Evolutionary conservation across 495 filamentous ascomycete genomes (phyloP).

Genomic region (Xylaria venustula): DNA sequence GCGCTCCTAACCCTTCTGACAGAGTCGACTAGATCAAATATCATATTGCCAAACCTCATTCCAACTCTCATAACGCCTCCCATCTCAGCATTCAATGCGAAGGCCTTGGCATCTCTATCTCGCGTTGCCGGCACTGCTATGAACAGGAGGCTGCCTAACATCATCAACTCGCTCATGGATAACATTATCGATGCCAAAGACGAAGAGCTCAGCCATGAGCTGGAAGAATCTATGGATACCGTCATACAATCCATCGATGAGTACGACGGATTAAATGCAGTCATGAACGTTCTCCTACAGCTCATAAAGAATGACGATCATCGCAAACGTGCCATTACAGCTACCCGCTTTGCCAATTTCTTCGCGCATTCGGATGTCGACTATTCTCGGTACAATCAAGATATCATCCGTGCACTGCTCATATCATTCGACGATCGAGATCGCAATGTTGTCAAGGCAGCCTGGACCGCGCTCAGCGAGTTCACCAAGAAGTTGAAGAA

Average conservation of each 20-base stretch:
- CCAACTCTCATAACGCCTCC: constrained; percentile 86
- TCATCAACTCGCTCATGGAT: constrained; percentile 91
- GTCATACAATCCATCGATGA: constrained; percentile 93
- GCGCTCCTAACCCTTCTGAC: constrained; percentile 91
- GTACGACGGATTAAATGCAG: constrained; percentile 89
- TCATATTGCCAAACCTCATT: constrained; percentile 93
- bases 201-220: constrained; percentile 67
- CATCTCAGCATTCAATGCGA: constrained; percentile 93
- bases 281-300: constrained; percentile 86
- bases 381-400: constrained; percentile 90
- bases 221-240: constrained; percentile 77
- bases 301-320: constrained; percentile 93
- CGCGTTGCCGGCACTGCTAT: constrained; percentile 86
- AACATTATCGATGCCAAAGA: constrained; percentile 79
- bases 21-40: constrained; percentile 89
- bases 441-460: constrained; percentile 80
- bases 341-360: constrained; percentile 81
- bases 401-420: constrained; percentile 83
- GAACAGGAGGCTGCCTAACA: constrained; percentile 81
- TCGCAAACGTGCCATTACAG: constrained; percentile 71
- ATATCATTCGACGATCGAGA: constrained; percentile 91
- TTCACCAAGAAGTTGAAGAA: constrained; percentile 88
- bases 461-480: constrained; percentile 85
- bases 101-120: constrained; percentile 85
- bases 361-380: constrained; percentile 79